A percentile compares a stretch with the other conserved stretches of the same genome.
Evolutionary conservation across 1,139 yeast species (phyloP).

Genomic region (Scheffersomyces segobiensis): DNA sequence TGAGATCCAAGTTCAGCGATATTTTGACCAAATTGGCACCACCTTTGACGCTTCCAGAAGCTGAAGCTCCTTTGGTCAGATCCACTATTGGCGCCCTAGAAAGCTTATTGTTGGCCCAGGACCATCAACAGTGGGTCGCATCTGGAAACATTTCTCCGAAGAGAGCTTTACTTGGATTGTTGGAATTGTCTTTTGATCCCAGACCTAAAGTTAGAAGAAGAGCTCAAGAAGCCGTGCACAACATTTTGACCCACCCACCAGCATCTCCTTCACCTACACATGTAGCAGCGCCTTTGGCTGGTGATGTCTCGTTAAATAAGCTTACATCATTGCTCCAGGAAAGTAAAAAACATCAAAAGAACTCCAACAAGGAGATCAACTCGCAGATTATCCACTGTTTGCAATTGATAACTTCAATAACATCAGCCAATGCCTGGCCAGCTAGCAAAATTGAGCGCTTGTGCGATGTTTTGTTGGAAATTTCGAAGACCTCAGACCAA

Average conservation of each 20-base stretch:
- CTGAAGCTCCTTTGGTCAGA: slow-evolving; percentile 83
- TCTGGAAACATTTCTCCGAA: slow-evolving; percentile 66
- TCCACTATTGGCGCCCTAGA: slow-evolving; percentile 88
- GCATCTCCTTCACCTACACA: slow-evolving; percentile 80
- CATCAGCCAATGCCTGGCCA: slow-evolving; percentile 84
- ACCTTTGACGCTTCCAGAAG: slow-evolving; percentile 63
- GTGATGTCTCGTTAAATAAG: slow-evolving; percentile 64
- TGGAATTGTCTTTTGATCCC: slow-evolving; percentile 80
- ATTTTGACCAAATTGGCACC: slow-evolving; percentile 81
- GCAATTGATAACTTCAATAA: slow-evolving; percentile 69
- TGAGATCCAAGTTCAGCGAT: slow-evolving; percentile 72
- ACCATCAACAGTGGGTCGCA: slow-evolving; percentile 68
- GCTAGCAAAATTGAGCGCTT: slow-evolving; percentile 63
- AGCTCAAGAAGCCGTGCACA: slow-evolving; percentile 81
- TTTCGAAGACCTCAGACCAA: slow-evolving; percentile 83
- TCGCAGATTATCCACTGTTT: slow-evolving; percentile 72
- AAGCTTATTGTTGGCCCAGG: slow-evolving; percentile 77
- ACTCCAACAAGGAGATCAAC: slow-evolving; percentile 46
- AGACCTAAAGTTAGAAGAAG: slow-evolving; percentile 96
- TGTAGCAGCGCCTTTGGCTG: slow-evolving; percentile 69
- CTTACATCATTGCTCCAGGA: slow-evolving; percentile 46
- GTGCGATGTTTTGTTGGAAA: slow-evolving; percentile 72
- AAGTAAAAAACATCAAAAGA: slow-evolving; percentile 30
- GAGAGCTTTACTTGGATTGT: slow-evolving; percentile 77
- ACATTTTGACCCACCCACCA: slow-evolving; percentile 68